Evolutionary conservation across 1,284 basidiomycete species (phyloP).

Genomic region (Phellopilus nigrolimitatus): DNA sequence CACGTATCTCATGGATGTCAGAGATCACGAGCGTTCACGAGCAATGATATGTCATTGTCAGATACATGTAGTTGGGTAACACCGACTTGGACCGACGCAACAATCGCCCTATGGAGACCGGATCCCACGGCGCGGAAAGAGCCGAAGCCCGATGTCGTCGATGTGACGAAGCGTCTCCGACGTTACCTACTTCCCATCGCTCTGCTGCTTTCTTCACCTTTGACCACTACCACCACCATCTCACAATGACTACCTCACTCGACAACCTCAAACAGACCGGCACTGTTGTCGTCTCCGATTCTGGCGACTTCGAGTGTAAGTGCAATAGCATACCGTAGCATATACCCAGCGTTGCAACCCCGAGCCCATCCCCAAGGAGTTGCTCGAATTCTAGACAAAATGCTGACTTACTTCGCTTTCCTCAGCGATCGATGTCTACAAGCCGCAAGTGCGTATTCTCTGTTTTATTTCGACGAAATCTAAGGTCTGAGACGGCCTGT

Average conservation of each 20-base stretch:
- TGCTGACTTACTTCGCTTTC: slow-evolving; percentile 23
- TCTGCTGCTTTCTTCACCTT: not conserved
- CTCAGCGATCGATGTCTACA: slow-evolving; percentile 84
- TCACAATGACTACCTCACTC: slow-evolving; percentile 89
- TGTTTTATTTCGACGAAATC: not conserved
- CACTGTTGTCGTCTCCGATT: slow-evolving; percentile 93
- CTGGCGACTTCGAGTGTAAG: slow-evolving; percentile 82
- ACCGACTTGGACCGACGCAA: no score
- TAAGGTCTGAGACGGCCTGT: not conserved
- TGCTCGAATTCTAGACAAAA: no score
- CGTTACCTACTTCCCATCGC: no score
- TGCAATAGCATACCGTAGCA: slow-evolving; percentile 18
- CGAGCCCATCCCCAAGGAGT: no score
- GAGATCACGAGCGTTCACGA: no score
- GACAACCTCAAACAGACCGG: slow-evolving; percentile 86
- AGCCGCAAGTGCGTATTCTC: slow-evolving; percentile 65
- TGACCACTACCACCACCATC: slow-evolving; percentile 15
- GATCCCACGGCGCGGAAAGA: no score
- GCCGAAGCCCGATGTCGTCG: no score
- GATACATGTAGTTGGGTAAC: no score
- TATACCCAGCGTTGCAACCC: not conserved
- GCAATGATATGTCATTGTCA: no score
- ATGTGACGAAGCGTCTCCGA: no score
- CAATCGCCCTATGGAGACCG: no score
- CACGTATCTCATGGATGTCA: no score